These are phyloP conservation scores for Coccomyxa sp. DNA, from an alignment of 139 green algal species.

Conservation along the genomic window DNA sequence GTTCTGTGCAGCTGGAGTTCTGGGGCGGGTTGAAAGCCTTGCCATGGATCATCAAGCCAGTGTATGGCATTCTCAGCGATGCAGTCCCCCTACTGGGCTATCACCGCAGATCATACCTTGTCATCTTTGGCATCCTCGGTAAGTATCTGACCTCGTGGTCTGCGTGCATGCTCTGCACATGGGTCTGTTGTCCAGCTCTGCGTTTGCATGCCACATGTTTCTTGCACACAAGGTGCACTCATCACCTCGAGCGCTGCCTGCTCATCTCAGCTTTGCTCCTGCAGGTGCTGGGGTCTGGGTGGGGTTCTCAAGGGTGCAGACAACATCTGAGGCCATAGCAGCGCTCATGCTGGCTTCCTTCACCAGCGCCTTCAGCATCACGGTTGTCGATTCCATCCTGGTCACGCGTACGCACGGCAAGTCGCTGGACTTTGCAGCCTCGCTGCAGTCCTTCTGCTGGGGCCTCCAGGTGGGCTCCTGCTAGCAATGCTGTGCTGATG, in stretches of 20 bases:
- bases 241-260: too few relatives aligned
- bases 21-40: not conserved
- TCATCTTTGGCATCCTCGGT: not conserved
- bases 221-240: not conserved
- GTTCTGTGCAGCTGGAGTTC: not conserved
- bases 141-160: too few relatives aligned
- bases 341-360: not conserved
- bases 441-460: not conserved
- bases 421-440: not conserved
- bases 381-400: not conserved
- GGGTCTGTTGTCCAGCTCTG: too few relatives aligned
- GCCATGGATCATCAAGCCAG: not conserved
- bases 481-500: too few relatives aligned
- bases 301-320: not conserved
- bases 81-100: not conserved
- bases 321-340: not conserved
- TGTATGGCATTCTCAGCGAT: not conserved
- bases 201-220: not conserved
- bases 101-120: not conserved
- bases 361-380: not conserved
- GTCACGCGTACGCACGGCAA: not conserved
- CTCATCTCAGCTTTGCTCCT: too few relatives aligned
- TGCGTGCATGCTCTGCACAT: too few relatives aligned
- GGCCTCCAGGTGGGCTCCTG: not conserved
- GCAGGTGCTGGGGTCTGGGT: not conserved